Conservation (phyloP, 768 basidiomycete species). For the Coprinopsis sp. region DNA sequence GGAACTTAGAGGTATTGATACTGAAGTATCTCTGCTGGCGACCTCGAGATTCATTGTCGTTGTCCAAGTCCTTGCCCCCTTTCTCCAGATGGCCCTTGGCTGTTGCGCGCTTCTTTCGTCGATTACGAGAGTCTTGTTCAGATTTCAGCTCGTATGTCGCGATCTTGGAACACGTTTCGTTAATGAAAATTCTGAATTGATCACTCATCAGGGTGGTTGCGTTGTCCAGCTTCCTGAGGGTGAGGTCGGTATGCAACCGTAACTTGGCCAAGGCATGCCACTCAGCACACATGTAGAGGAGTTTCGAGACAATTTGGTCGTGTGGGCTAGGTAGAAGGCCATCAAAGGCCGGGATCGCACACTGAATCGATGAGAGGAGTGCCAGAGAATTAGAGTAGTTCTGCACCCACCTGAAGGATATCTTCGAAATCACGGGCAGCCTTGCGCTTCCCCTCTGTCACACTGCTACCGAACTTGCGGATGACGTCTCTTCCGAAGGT, state of each 20-base stretch:
- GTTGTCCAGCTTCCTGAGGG: constrained; percentile 20
- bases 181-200: constrained; percentile 27
- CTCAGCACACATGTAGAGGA: constrained; percentile 23
- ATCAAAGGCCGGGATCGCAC: constrained; percentile 33
- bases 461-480: constrained; percentile 24
- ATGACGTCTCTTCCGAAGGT: constrained; percentile 26
- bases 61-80: not conserved
- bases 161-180: constrained; percentile 21
- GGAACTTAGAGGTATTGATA: constrained; percentile 32
- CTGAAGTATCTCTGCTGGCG: constrained; percentile 21
- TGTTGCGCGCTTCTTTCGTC: constrained; percentile 9
- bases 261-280: constrained; percentile 35
- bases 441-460: constrained; percentile 26
- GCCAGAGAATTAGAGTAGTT: not conserved
- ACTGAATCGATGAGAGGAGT: constrained; percentile 17
- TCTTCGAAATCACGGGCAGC: constrained; percentile 36
- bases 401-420: constrained; percentile 27
- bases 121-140: constrained; percentile 29
- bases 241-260: constrained; percentile 24
- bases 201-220: constrained; percentile 25
- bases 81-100: not conserved
- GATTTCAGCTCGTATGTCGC: constrained; percentile 32
- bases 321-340: constrained; percentile 25
- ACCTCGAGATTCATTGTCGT: not conserved
- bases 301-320: constrained; percentile 13